A percentile compares a stretch with the other conserved stretches of the same genome.
Evolutionary conservation across 495 filamentous ascomycete species (phyloP).

Genomic region (Staphylotrichum tortipilum): DNA sequence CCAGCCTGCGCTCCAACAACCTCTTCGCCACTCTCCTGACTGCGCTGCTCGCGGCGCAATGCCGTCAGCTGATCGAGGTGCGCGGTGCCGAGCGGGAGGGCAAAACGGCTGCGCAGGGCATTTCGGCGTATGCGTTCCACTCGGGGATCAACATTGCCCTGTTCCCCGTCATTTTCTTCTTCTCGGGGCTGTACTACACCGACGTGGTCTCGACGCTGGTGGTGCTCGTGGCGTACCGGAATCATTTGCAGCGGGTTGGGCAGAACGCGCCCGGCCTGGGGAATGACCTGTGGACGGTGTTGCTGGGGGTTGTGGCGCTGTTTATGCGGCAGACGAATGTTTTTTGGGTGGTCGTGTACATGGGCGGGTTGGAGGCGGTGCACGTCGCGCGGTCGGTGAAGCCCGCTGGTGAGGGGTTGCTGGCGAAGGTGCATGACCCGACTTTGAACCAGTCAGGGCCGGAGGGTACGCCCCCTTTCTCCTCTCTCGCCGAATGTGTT

Average conservation of each 20-base stretch:
- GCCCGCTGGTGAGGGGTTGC: constrained; percentile 12
- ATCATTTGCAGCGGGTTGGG: constrained; percentile 42
- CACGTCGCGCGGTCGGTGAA: constrained; percentile 35
- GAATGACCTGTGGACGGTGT: constrained; percentile 37
- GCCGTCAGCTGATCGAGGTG: constrained; percentile 24
- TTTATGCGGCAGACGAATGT: constrained; percentile 89
- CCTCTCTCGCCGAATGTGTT: not conserved
- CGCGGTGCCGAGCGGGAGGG: constrained; percentile 7
- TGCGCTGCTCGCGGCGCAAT: constrained; percentile 26
- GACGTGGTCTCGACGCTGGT: constrained; percentile 65
- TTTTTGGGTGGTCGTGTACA: constrained; percentile 85
- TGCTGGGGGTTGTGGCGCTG: constrained; percentile 54
- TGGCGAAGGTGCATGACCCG: constrained; percentile 48
- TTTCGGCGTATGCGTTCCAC: constrained; percentile 38
- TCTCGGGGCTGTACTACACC: constrained; percentile 89
- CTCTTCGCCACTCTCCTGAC: constrained; percentile 35
- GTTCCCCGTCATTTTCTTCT: constrained; percentile 91
- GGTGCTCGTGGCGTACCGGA: constrained; percentile 58
- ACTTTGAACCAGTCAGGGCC: constrained; percentile 45
- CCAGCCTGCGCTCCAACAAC: constrained; percentile 45
- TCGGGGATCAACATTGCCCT: constrained; percentile 71
- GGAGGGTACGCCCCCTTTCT: constrained; percentile 38
- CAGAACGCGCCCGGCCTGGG: constrained; percentile 15
- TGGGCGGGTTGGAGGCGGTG: constrained; percentile 66
- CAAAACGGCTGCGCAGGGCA: not conserved